phyloP scores from a whole-genome alignment of 2,329 filamentous ascomycete species.

The Venturia effusa region DNA sequence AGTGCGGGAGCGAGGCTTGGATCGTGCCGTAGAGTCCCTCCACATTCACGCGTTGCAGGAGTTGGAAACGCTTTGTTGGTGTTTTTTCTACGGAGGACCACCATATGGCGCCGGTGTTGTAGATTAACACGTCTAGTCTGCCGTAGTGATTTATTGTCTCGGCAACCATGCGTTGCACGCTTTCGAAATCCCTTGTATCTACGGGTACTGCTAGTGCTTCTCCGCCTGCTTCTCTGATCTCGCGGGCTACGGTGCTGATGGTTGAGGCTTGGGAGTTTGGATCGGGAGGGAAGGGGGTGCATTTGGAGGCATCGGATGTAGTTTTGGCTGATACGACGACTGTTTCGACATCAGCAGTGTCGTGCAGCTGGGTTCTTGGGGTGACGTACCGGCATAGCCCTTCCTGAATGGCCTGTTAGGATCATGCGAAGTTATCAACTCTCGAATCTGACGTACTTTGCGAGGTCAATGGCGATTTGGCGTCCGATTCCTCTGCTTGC shows the following conservation, averaged over 20 bases:
- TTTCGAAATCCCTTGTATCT: constrained; percentile 56
- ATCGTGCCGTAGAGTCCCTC: constrained; percentile 63
- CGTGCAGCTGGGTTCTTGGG: neutral
- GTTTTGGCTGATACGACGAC: constrained; percentile 68
- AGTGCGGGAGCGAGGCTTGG: constrained; percentile 57
- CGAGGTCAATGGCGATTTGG: constrained; percentile 69
- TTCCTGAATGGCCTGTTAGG: constrained; percentile 22
- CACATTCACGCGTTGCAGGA: constrained; percentile 40
- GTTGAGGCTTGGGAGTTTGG: constrained; percentile 67
- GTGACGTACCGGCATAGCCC: constrained; percentile 52
- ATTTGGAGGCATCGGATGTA: constrained; percentile 49
- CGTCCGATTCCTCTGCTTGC: constrained; percentile 72
- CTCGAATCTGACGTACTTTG: constrained; percentile 27
- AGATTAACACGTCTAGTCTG: constrained; percentile 63
- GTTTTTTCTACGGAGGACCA: constrained; percentile 67
- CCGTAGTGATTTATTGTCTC: constrained; percentile 47
- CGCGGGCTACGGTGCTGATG: constrained; percentile 67
- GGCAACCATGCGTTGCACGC: constrained; percentile 49
- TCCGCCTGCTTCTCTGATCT: constrained; percentile 57
- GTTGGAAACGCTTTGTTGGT: constrained; percentile 62
- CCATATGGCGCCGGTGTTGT: constrained; percentile 81
- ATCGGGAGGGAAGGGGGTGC: constrained; percentile 57
- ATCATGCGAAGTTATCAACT: neutral
- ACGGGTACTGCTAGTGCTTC: constrained; percentile 55
- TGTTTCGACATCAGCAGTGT: neutral